Evolutionary conservation across 2,329 filamentous ascomycete species (phyloP).

Genomic region (Pleomassaria siparia): DNA sequence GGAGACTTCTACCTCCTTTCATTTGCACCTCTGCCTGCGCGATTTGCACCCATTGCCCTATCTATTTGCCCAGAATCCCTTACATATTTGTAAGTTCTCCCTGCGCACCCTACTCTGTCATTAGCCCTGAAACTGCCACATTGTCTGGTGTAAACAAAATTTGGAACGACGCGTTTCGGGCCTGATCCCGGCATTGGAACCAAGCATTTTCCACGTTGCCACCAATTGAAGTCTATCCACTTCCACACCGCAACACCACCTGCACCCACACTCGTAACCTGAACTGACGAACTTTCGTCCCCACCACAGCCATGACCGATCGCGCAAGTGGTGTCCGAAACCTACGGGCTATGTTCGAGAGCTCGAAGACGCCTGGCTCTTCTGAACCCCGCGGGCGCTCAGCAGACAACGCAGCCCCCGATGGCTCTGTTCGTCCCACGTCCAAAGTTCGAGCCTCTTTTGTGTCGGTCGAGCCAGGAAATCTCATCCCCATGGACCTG

Average conservation of each 20-base stretch:
- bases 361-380: constrained; percentile 38
- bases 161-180: constrained; percentile 21
- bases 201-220: constrained; percentile 17
- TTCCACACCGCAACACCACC: constrained; percentile 8
- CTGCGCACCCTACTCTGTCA: background rate
- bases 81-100: background rate
- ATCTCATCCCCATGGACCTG: constrained; percentile 18
- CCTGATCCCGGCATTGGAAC: constrained; percentile 20
- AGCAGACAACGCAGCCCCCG: constrained; percentile 34
- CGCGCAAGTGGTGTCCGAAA: constrained; percentile 49
- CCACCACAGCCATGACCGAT: constrained; percentile 49
- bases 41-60: background rate
- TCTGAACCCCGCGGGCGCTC: constrained; percentile 50
- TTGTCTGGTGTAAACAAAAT: constrained; percentile 21
- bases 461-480: constrained; percentile 46
- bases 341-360: constrained; percentile 54
- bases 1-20: constrained; percentile 1
- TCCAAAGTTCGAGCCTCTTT: constrained; percentile 53
- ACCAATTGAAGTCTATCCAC: constrained; percentile 3
- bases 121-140: constrained; percentile 18
- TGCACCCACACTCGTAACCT: constrained; percentile 16
- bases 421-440: constrained; percentile 37
- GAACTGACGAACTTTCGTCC: constrained; percentile 28
- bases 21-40: background rate
- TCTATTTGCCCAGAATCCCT: background rate